Evolutionary conservation across 208 protist genomes (phyloP).

Genomic region (Acanthamoeba quina): DNA sequence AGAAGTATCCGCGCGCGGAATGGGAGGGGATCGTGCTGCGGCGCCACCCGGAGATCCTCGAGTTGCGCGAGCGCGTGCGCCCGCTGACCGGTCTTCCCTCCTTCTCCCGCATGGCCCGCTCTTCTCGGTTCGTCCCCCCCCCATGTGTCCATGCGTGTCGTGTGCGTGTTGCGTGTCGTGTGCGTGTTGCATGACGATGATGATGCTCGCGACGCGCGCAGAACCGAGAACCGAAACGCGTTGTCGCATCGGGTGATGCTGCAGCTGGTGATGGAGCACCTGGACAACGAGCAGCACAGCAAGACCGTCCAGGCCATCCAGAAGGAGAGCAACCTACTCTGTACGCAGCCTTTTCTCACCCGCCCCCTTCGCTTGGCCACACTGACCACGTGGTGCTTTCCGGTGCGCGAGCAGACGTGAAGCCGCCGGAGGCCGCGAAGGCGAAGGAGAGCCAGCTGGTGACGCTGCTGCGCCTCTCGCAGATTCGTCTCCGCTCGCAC

Average conservation of each 20-base stretch:
- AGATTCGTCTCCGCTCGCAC: conserved; percentile 10
- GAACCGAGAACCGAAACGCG: conserved; percentile 31
- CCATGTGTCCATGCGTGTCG: not conserved
- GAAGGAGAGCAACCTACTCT: conserved; percentile 28
- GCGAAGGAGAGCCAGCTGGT: conserved; percentile 33
- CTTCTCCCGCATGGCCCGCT: conserved; percentile 22
- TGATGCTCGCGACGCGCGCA: not conserved
- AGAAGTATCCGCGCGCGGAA: too few species aligned
- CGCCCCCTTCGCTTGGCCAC: not conserved
- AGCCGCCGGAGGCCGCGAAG: not conserved
- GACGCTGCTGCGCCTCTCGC: conserved; percentile 34
- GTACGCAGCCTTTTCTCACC: not conserved
- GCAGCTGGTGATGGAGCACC: conserved; percentile 55
- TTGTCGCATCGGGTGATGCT: conserved; percentile 9
- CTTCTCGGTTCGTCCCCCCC: not conserved
- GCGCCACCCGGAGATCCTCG: not conserved
- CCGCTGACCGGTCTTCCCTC: conserved; percentile 67
- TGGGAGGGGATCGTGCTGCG: too few species aligned
- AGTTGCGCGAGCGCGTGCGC: not conserved
- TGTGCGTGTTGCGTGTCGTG: too few species aligned
- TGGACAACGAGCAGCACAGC: not conserved
- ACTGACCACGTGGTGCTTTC: not conserved
- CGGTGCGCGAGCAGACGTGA: not conserved
- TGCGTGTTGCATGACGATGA: not conserved
- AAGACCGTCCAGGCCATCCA: conserved; percentile 40